Conservation (phyloP, 352 stramenopile species). For the Pythium phragmiticola region DNA sequence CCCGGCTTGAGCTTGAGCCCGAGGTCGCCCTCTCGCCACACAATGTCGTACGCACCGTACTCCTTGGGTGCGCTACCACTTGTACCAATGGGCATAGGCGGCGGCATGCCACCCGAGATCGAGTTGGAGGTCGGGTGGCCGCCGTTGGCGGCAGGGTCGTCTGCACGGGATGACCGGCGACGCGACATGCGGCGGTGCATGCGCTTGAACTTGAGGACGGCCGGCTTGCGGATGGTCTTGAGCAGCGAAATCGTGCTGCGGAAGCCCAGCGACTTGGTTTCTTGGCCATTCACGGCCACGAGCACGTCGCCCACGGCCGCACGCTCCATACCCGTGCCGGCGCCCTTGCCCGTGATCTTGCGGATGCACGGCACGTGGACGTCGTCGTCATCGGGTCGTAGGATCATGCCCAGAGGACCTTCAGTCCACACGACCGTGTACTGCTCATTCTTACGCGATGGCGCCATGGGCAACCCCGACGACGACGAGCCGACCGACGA, state of each 20-base stretch:
- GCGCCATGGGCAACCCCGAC: conserved; percentile 30
- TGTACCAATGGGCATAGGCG: conserved; percentile 7
- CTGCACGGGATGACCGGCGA: conserved; percentile 57
- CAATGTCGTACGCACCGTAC: conserved; percentile 80
- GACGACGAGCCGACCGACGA: conserved; percentile 37
- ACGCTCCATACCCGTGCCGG: conserved; percentile 80
- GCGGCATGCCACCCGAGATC: conserved; percentile 16
- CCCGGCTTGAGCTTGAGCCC: conserved; percentile 86
- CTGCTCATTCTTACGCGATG: conserved; percentile 57
- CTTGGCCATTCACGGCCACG: conserved; percentile 81
- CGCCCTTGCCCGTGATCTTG: conserved; percentile 86
- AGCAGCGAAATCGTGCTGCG: conserved; percentile 82
- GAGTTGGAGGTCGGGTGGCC: conserved; percentile 10
- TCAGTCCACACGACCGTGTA: conserved; percentile 89
- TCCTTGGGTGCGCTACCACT: conserved; percentile 31
- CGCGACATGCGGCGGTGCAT: conserved; percentile 79
- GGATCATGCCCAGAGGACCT: conserved; percentile 82
- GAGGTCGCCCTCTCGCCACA: conserved; percentile 84
- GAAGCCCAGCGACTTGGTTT: conserved; percentile 84
- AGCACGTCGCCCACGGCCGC: conserved; percentile 78
- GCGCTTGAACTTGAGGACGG: conserved; percentile 87
- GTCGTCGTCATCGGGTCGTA: conserved; percentile 83
- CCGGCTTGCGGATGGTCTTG: conserved; percentile 84
- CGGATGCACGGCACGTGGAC: conserved; percentile 87
- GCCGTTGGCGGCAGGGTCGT: conserved; percentile 19